Percentiles rank a stretch among this genome's conserved stretches.
These are phyloP conservation scores for Knoxdaviesia capensis DNA, from an alignment of 2,329 filamentous ascomycete genomes.

Conservation along the genomic window DNA sequence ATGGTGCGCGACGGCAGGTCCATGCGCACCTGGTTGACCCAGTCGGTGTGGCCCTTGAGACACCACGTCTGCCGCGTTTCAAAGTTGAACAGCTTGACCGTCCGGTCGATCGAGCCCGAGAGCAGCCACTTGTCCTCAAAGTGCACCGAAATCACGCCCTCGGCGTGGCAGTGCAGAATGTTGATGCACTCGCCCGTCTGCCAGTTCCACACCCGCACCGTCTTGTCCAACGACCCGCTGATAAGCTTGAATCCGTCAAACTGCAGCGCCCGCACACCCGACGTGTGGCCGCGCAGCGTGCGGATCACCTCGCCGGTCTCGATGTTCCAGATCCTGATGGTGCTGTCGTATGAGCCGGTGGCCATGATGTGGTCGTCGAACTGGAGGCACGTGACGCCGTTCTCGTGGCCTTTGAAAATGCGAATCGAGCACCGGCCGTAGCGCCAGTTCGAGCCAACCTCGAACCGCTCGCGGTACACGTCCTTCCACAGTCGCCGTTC, in stretches of 20 bases:
- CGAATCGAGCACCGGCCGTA: conserved; percentile 74
- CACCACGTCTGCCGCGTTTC: conserved; percentile 62
- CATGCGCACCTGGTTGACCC: conserved; percentile 90
- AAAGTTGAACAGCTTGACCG: conserved; percentile 85
- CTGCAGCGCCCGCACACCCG: conserved; percentile 71
- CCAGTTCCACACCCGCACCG: conserved; percentile 93
- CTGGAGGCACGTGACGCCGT: conserved; percentile 38
- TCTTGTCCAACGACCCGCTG: conserved; percentile 72
- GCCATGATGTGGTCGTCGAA: conserved; percentile 80
- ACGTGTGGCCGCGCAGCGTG: conserved; percentile 66
- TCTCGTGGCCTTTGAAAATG: conserved; percentile 67
- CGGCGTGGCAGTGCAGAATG: conserved; percentile 59
- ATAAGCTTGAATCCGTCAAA: conserved; percentile 87
- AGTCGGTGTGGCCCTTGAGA: conserved; percentile 72
- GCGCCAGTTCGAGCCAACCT: conserved; percentile 95
- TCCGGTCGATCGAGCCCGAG: conserved; percentile 76
- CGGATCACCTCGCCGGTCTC: conserved; percentile 70
- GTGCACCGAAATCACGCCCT: conserved; percentile 72
- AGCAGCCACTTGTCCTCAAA: conserved; percentile 71
- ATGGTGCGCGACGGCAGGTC: conserved; percentile 67
- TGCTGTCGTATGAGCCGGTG: conserved; percentile 86
- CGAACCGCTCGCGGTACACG: conserved; percentile 87
- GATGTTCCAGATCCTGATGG: conserved; percentile 91
- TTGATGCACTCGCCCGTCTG: conserved; percentile 71
- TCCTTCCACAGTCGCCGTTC: conserved; percentile 59